phyloP scores from a whole-genome alignment of 2,329 filamentous ascomycete genomes.

The Chaetomium globosum region DNA sequence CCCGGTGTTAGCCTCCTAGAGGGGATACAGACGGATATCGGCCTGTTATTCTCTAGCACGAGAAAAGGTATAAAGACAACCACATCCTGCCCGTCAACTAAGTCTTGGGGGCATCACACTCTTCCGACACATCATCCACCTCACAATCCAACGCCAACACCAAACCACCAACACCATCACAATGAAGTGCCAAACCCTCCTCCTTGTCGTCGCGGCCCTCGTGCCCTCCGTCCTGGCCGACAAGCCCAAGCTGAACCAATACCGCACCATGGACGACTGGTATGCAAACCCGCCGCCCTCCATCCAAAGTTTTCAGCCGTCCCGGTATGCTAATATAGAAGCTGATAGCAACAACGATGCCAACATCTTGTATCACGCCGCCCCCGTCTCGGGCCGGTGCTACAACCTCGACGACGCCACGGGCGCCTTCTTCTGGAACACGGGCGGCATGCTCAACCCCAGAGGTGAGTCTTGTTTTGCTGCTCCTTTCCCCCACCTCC shows the following conservation, averaged over 20 bases:
- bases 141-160: background rate
- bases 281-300: background rate
- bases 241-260: slow-evolving; percentile 13
- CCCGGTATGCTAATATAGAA: background rate
- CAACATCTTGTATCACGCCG: slow-evolving; percentile 11
- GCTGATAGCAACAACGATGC: background rate
- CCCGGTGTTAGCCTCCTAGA: too few species aligned
- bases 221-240: slow-evolving; percentile 3
- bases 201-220: slow-evolving; percentile 2
- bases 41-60: background rate
- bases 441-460: slow-evolving; percentile 10
- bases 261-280: slow-evolving; percentile 6
- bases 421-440: slow-evolving; percentile 14
- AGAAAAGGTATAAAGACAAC: background rate
- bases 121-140: background rate
- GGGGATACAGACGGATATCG: background rate
- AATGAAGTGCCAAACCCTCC: slow-evolving; percentile 11
- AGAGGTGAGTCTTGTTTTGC: background rate
- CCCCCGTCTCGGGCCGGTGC: slow-evolving; percentile 12
- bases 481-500: background rate
- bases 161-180: slow-evolving; percentile 1
- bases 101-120: background rate
- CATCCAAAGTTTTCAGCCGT: too few species aligned
- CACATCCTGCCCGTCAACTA: background rate
- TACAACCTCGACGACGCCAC: slow-evolving; percentile 12